Percentiles rank a stretch among this genome's conserved stretches.
Evolutionary conservation across 2,329 filamentous ascomycete species (phyloP).

Genomic region (Talaromyces sp.): DNA sequence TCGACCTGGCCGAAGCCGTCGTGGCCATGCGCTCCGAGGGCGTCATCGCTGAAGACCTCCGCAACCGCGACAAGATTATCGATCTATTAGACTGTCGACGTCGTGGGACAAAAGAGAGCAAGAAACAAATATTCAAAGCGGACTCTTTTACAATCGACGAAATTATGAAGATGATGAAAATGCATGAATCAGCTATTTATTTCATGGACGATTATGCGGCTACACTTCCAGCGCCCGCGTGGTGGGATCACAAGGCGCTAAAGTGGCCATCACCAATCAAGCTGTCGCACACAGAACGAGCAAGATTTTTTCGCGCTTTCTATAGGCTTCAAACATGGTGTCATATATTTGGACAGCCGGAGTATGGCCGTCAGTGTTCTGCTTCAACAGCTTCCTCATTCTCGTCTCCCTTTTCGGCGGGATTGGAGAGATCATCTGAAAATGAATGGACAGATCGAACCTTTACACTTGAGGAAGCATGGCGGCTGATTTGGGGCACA

Average conservation of each 20-base stretch:
- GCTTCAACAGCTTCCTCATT: not conserved
- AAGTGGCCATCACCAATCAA: not conserved
- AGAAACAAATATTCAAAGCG: not conserved
- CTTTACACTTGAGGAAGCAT: conserved; percentile 17
- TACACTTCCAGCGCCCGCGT: not conserved
- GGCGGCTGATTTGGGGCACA: conserved; percentile 21
- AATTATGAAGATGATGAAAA: conserved; percentile 3
- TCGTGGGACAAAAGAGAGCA: not conserved
- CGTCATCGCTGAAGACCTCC: conserved; percentile 11
- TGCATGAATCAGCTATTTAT: not conserved
- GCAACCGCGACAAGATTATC: not conserved
- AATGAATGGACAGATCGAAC: conserved; percentile 6
- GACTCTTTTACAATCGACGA: conserved; percentile 5
- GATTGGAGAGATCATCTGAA: not conserved
- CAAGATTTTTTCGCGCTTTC: conserved; percentile 20
- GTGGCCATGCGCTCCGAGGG: conserved; percentile 23
- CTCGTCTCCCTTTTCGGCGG: not conserved
- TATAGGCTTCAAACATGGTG: conserved; percentile 22
- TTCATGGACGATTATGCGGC: not conserved
- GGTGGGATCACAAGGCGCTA: not conserved
- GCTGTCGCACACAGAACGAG: conserved; percentile 18
- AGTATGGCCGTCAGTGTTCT: not conserved
- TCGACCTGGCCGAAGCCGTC: conserved; percentile 22
- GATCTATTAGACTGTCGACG: conserved; percentile 2
- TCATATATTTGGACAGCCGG: conserved; percentile 20